Conservation (phyloP, 2,329 filamentous ascomycete species). For the Alternaria infectoria region DNA sequence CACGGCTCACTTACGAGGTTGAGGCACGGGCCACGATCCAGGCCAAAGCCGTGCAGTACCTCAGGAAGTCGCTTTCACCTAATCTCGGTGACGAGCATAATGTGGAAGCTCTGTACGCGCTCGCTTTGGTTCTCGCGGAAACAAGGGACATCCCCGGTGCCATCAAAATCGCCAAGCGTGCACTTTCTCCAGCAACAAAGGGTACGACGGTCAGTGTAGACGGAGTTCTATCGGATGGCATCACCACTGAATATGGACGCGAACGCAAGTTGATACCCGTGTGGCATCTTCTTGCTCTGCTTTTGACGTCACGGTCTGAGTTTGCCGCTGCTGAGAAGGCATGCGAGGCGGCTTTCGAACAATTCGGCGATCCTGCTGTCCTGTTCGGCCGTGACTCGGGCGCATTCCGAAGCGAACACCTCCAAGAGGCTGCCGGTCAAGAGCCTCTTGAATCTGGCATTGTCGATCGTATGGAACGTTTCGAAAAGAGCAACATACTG, state of each 20-base stretch:
- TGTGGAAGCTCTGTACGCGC: slow-evolving; percentile 77
- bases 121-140: slow-evolving; percentile 87
- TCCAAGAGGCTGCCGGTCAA: slow-evolving; percentile 55
- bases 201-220: slow-evolving; percentile 37
- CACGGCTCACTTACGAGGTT: slow-evolving; percentile 78
- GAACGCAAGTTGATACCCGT: slow-evolving; percentile 75
- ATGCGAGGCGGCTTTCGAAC: slow-evolving; percentile 90
- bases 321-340: slow-evolving; percentile 79
- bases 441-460: slow-evolving; percentile 54
- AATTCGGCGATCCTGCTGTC: slow-evolving; percentile 75
- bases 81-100: slow-evolving; percentile 71
- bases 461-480: slow-evolving; percentile 80
- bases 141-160: slow-evolving; percentile 79
- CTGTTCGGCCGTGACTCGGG: slow-evolving; percentile 68
- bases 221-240: slow-evolving; percentile 38
- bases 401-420: slow-evolving; percentile 68
- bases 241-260: slow-evolving; percentile 47
- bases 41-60: slow-evolving; percentile 74
- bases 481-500: slow-evolving; percentile 85
- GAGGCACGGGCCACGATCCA: slow-evolving; percentile 75
- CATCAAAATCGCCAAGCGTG: slow-evolving; percentile 80
- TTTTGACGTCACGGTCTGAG: slow-evolving; percentile 86
- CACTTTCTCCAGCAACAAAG: slow-evolving; percentile 65
- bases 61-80: slow-evolving; percentile 74
- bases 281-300: slow-evolving; percentile 88